These are phyloP conservation scores for Salix exigua DNA, from an alignment of 345 rosid genomes.

Conservation along the genomic window DNA sequence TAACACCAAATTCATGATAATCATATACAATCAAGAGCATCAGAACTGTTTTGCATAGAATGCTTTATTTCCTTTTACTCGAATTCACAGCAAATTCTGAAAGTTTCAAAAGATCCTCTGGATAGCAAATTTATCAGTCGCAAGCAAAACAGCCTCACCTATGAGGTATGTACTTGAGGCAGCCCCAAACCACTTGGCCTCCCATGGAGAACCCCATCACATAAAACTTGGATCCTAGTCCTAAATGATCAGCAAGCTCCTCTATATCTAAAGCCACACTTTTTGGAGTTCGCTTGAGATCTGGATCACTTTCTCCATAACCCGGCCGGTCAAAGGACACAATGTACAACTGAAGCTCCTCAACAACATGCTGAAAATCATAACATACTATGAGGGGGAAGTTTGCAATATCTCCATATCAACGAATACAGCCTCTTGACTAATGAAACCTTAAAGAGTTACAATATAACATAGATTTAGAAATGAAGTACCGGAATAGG, in stretches of 20 bases:
- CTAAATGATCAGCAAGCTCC: slow-evolving; percentile 31
- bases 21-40: not conserved
- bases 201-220: slow-evolving; percentile 27
- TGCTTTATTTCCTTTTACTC: not conserved
- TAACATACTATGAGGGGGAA: not conserved
- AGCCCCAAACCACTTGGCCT: slow-evolving; percentile 26
- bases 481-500: not conserved
- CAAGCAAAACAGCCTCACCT: slow-evolving; percentile 1
- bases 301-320: slow-evolving; percentile 30
- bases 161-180: slow-evolving; percentile 33
- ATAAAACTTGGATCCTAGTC: slow-evolving; percentile 20
- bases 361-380: slow-evolving; percentile 9
- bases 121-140: not conserved
- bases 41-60: not conserved
- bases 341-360: slow-evolving; percentile 16
- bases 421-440: not conserved
- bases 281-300: slow-evolving; percentile 16
- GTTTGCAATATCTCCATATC: not conserved
- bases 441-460: not conserved
- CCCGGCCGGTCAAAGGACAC: slow-evolving; percentile 29
- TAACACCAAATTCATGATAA: not conserved
- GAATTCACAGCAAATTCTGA: not conserved
- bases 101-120: not conserved
- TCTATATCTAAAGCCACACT: slow-evolving; percentile 27
- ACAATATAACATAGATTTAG: not conserved